Conservation (phyloP, 306 rosid genomes). For the Alnus glutinosa region DNA sequence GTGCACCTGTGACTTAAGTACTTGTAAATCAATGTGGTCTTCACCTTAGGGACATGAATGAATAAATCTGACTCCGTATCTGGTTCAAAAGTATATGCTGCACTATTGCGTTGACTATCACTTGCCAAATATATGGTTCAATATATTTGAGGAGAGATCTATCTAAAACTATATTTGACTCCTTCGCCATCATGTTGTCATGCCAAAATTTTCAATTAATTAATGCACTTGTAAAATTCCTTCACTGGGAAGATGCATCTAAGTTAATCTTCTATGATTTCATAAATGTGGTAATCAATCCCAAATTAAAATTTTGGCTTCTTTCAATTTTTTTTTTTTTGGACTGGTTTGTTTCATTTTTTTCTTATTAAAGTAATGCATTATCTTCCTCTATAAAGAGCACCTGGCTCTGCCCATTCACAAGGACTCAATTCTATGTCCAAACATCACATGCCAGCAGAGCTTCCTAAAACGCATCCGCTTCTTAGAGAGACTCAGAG, state of each 20-base stretch:
- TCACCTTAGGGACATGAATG: not conserved
- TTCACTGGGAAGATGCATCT: not conserved
- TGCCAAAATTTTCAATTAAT: not conserved
- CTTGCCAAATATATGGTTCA: not conserved
- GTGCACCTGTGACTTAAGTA: not conserved
- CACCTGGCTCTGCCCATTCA: too few relatives aligned
- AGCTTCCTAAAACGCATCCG: too few relatives aligned
- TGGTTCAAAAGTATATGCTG: not conserved
- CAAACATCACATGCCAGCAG: too few relatives aligned
- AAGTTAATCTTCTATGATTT: not conserved
- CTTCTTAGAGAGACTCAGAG: too few relatives aligned
- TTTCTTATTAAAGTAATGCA: not conserved
- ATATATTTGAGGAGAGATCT: not conserved
- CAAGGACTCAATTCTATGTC: too few relatives aligned
- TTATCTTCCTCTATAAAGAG: not conserved
- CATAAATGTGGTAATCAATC: not conserved
- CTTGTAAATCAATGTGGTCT: slow-evolving; percentile 14
- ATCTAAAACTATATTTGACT: not conserved
- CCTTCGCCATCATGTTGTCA: not conserved
- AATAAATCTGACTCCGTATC: slow-evolving; percentile 2
- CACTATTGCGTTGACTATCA: not conserved
- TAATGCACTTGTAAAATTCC: not conserved
- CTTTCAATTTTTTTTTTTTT: not conserved
- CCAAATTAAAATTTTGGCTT: not conserved
- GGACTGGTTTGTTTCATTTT: not conserved